phyloP scores from a whole-genome alignment of 208 protist species.

The Willaertia magna region DNA sequence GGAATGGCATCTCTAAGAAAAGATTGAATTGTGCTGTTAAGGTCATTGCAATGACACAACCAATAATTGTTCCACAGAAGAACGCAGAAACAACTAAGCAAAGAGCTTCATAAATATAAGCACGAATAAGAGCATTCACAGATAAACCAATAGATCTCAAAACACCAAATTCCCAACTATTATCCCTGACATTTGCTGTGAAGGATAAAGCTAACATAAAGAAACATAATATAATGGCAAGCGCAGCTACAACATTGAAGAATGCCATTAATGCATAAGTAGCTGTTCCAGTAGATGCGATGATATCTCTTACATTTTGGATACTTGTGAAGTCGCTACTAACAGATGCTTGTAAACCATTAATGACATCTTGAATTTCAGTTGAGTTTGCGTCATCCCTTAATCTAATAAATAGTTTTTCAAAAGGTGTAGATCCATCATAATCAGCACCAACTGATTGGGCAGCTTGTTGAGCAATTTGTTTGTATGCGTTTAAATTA shows the following conservation, averaged over 20 bases:
- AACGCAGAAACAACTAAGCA: constrained; percentile 73
- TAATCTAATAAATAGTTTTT: constrained; percentile 52
- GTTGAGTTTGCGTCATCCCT: constrained; percentile 23
- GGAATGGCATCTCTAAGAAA: constrained; percentile 68
- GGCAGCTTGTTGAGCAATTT: not conserved
- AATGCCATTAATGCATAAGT: constrained; percentile 64
- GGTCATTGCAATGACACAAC: constrained; percentile 54
- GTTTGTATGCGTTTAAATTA: constrained; percentile 25
- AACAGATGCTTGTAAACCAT: constrained; percentile 53
- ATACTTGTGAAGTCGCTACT: constrained; percentile 38
- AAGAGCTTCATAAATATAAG: constrained; percentile 81
- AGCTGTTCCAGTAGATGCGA: constrained; percentile 41
- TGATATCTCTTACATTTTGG: constrained; percentile 34
- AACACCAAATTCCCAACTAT: constrained; percentile 81
- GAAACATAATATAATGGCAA: constrained; percentile 72
- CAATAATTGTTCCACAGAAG: constrained; percentile 50
- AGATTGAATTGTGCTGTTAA: constrained; percentile 64
- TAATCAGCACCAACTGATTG: not conserved
- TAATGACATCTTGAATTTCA: constrained; percentile 54
- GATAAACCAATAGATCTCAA: constrained; percentile 73
- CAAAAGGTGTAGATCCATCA: constrained; percentile 24
- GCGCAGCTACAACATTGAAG: constrained; percentile 74
- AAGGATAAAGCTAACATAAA: constrained; percentile 89
- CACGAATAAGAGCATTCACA: constrained; percentile 54
- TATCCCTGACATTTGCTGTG: constrained; percentile 78